A percentile compares a stretch with the other conserved stretches of the same genome.
These are phyloP conservation scores for Zymoseptoria crescenta DNA, from an alignment of 2,329 filamentous ascomycete genomes.

Conservation along the genomic window DNA sequence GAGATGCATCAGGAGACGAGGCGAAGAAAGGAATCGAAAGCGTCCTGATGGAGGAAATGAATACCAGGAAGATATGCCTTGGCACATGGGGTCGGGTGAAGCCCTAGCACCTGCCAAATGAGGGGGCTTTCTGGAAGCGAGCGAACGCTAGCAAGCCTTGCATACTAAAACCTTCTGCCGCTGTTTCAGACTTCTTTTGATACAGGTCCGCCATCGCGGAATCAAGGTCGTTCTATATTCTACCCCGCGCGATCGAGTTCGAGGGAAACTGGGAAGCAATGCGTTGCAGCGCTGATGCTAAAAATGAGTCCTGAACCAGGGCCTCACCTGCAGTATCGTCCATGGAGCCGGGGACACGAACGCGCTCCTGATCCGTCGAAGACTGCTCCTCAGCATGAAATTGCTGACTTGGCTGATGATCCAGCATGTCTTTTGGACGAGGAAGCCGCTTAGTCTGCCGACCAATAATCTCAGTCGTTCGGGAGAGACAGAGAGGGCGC, in stretches of 20 bases:
- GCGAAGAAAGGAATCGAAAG: neutral
- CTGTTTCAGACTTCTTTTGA: neutral
- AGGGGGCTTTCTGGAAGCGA: neutral
- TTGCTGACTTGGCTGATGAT: no score
- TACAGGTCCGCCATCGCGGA: neutral
- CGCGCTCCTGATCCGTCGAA: no score
- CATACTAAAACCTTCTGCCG: neutral
- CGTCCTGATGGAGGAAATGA: neutral
- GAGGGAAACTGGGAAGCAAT: neutral
- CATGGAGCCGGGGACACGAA: no score
- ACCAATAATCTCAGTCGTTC: no score
- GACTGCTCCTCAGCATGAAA: no score
- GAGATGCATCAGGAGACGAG: neutral
- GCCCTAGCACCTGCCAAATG: neutral
- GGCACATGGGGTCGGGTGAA: neutral
- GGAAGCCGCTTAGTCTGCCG: no score
- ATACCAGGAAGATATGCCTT: neutral
- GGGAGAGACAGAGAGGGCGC: no score
- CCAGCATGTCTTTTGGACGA: no score
- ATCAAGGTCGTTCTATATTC: neutral
- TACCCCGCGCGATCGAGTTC: neutral
- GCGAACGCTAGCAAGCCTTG: no score
- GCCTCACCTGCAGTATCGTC: no score
- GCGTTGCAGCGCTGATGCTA: no score
- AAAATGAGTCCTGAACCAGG: no score